Evolutionary conservation across 805 yeast species (phyloP).

Genomic region (Candida hungchunana): DNA sequence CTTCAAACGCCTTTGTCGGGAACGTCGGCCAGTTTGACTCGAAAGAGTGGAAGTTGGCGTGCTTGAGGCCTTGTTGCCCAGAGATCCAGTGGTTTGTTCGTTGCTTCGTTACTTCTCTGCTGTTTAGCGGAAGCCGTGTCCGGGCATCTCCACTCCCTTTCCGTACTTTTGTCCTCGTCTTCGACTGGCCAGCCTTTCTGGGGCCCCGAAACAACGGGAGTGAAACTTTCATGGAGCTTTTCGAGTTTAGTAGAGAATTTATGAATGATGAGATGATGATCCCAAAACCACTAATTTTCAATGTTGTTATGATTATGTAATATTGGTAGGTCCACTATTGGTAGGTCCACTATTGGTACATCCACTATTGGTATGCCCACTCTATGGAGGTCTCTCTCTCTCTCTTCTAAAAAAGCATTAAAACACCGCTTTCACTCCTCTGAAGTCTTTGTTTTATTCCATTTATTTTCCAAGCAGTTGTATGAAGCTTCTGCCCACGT

Average conservation of each 20-base stretch:
- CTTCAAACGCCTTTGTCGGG: neutral
- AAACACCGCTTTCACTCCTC: neutral
- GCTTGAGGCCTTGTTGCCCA: neutral
- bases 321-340: too few species aligned
- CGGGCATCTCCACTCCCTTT: conserved; percentile 1
- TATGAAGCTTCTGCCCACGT: neutral
- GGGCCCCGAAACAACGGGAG: too few species aligned
- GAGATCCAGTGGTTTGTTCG: conserved; percentile 9
- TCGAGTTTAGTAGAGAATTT: too few species aligned
- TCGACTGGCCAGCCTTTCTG: too few species aligned
- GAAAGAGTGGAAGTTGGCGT: neutral
- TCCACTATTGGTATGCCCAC: too few species aligned
- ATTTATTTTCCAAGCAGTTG: neutral
- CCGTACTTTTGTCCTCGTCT: neutral
- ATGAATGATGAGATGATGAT: too few species aligned
- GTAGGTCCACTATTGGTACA: too few species aligned
- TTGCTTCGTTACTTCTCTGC: neutral
- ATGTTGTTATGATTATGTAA: too few species aligned
- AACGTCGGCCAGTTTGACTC: neutral
- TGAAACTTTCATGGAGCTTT: too few species aligned
- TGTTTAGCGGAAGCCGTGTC: conserved; percentile 1
- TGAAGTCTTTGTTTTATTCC: neutral
- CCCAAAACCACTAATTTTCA: too few species aligned
- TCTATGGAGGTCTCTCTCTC: too few species aligned
- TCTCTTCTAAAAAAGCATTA: too few species aligned